Evolutionary conservation across 129 eudicot species (phyloP).

Genomic region (Helianthus annuus): DNA sequence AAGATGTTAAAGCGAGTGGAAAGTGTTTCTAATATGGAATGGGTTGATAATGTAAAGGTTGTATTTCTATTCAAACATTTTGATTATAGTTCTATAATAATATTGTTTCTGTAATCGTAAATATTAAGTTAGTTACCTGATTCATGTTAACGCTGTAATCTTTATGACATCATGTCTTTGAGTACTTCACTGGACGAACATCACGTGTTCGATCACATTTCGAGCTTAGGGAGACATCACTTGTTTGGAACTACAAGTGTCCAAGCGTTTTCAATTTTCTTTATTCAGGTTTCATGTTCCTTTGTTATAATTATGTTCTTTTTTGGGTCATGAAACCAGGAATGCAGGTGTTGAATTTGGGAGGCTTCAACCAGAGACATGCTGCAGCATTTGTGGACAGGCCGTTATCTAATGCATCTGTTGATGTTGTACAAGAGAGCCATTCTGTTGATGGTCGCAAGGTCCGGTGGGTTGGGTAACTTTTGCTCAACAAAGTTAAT

Average conservation of each 20-base stretch:
- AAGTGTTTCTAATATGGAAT: conserved; percentile 36
- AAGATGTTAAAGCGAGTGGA: conserved; percentile 75
- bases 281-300: conserved; percentile 6
- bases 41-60: too few species aligned
- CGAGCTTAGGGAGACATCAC: conserved; percentile 82
- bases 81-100: neutral
- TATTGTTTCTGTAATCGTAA: neutral
- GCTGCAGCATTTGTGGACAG: conserved; percentile 99
- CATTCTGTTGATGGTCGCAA: conserved; percentile 66
- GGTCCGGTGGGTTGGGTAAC: neutral
- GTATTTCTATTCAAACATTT: too few species aligned
- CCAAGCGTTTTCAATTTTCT: conserved; percentile 57
- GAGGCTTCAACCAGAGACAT: conserved; percentile 91
- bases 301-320: neutral
- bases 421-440: conserved; percentile 95
- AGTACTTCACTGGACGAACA: conserved; percentile 94
- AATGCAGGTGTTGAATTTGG: conserved; percentile 84
- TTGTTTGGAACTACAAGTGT: conserved; percentile 96
- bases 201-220: conserved; percentile 69
- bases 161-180: conserved; percentile 80
- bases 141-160: conserved; percentile 2
- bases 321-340: conserved; percentile 22
- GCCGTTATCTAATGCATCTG: conserved; percentile 90
- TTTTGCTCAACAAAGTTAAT: neutral
- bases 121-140: neutral